These are phyloP conservation scores for Coffea humblotiana DNA, from an alignment of 305 asterid genomes.

Conservation along the genomic window DNA sequence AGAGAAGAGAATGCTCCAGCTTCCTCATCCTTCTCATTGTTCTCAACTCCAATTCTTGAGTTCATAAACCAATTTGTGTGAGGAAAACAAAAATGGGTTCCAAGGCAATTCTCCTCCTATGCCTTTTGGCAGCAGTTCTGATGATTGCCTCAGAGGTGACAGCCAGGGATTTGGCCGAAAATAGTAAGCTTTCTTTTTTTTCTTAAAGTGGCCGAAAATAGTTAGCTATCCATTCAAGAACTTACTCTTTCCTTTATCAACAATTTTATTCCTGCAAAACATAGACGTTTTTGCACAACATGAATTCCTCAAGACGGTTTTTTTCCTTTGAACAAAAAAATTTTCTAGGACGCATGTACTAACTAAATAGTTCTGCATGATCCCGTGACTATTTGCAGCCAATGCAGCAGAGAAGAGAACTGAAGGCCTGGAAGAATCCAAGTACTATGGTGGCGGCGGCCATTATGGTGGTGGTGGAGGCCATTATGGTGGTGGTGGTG, in stretches of 20 bases:
- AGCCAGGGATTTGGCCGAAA: constrained; percentile 20
- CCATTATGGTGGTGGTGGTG: neutral
- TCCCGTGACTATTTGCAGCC: neutral
- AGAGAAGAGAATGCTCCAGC: neutral
- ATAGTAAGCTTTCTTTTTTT: too few relatives aligned
- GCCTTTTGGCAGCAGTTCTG: constrained; percentile 37
- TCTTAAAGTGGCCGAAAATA: too few relatives aligned
- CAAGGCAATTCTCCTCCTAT: constrained; percentile 29
- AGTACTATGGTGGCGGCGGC: constrained; percentile 8
- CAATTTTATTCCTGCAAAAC: too few relatives aligned
- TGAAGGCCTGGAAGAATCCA: constrained; percentile 21
- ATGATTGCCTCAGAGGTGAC: constrained; percentile 38
- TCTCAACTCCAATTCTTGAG: neutral
- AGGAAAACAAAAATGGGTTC: constrained; percentile 28
- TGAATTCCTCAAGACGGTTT: too few relatives aligned
- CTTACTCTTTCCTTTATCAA: too few relatives aligned
- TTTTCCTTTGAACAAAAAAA: too few relatives aligned
- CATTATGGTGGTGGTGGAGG: neutral
- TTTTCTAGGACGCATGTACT: too few relatives aligned
- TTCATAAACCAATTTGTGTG: neutral
- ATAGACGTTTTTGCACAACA: too few relatives aligned
- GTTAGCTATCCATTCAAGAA: too few relatives aligned
- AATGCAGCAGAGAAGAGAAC: constrained; percentile 11
- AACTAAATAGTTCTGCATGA: too few relatives aligned
- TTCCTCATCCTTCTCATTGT: neutral